These are phyloP conservation scores for Penicillium verhagenii DNA, from an alignment of 495 filamentous ascomycete species.

Conservation along the genomic window DNA sequence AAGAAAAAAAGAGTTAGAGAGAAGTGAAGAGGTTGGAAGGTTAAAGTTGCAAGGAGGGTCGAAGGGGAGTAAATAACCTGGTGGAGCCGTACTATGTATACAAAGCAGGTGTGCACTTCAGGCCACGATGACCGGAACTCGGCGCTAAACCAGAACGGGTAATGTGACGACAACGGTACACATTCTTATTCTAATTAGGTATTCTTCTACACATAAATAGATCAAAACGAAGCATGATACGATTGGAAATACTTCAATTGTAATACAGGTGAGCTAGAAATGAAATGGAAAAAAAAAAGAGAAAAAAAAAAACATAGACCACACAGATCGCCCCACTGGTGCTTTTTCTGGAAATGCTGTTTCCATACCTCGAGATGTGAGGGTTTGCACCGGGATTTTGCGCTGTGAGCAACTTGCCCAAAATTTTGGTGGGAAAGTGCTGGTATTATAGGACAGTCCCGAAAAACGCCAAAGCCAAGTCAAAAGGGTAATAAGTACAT, in stretches of 20 bases:
- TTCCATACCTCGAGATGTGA: background rate
- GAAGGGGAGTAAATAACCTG: slow-evolving; percentile 22
- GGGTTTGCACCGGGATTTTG: slow-evolving; percentile 14
- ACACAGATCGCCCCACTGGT: slow-evolving; percentile 13
- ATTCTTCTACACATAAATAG: background rate
- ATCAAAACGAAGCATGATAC: background rate
- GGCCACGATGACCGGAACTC: slow-evolving; percentile 46
- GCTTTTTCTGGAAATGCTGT: background rate
- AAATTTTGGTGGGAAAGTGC: slow-evolving; percentile 8
- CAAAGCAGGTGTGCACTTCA: slow-evolving; percentile 29
- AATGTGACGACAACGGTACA: slow-evolving; percentile 34
- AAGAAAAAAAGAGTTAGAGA: background rate
- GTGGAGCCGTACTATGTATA: slow-evolving; percentile 28
- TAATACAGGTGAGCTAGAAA: slow-evolving; percentile 14
- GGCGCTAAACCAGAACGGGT: slow-evolving; percentile 31
- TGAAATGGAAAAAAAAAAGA: slow-evolving; percentile 10
- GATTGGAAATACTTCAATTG: slow-evolving; percentile 17
- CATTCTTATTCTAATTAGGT: slow-evolving; percentile 8
- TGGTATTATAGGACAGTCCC: slow-evolving; percentile 34
- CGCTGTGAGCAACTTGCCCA: slow-evolving; percentile 15
- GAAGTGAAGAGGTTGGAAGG: slow-evolving; percentile 6
- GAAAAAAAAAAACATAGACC: slow-evolving; percentile 10
- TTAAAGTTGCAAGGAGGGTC: slow-evolving; percentile 12
- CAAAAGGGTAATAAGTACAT: slow-evolving; percentile 36
- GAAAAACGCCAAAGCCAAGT: slow-evolving; percentile 44